These are phyloP conservation scores for Penicillium coprophilum DNA, from an alignment of 495 filamentous ascomycete species.

Conservation along the genomic window DNA sequence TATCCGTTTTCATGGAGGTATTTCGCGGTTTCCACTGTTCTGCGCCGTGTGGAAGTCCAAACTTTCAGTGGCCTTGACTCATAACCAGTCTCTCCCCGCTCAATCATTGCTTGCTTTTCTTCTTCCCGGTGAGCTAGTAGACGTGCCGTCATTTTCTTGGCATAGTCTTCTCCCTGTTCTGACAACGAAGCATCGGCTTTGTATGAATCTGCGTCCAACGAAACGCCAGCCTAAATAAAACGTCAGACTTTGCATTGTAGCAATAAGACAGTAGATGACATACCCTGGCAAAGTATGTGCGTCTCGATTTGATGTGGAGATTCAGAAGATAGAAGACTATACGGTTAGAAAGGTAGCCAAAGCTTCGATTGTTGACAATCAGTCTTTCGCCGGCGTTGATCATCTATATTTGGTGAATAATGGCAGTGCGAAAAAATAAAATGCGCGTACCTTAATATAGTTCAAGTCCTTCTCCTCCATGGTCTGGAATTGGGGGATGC, in stretches of 20 bases:
- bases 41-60: constrained; percentile 90
- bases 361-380: constrained; percentile 90
- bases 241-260: constrained; percentile 2
- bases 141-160: constrained; percentile 80
- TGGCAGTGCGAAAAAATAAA: background rate
- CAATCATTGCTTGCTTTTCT: constrained; percentile 68
- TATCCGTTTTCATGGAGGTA: constrained; percentile 75
- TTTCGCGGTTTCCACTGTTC: constrained; percentile 88
- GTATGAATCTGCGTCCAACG: constrained; percentile 79
- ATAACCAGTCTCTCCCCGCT: constrained; percentile 63
- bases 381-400: constrained; percentile 94
- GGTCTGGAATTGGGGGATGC: constrained; percentile 94
- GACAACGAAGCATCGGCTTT: constrained; percentile 85
- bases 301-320: constrained; percentile 89
- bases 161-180: constrained; percentile 79
- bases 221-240: constrained; percentile 53
- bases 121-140: constrained; percentile 77
- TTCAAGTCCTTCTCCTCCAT: constrained; percentile 94
- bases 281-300: constrained; percentile 90
- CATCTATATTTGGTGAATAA: constrained; percentile 58
- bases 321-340: constrained; percentile 99
- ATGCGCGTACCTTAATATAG: constrained; percentile 73
- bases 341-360: constrained; percentile 90
- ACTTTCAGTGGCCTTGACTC: constrained; percentile 79
- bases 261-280: constrained; percentile 21